Evolutionary conservation across 495 filamentous ascomycete species (phyloP).

Genomic region (Jackrogersella multiformis): DNA sequence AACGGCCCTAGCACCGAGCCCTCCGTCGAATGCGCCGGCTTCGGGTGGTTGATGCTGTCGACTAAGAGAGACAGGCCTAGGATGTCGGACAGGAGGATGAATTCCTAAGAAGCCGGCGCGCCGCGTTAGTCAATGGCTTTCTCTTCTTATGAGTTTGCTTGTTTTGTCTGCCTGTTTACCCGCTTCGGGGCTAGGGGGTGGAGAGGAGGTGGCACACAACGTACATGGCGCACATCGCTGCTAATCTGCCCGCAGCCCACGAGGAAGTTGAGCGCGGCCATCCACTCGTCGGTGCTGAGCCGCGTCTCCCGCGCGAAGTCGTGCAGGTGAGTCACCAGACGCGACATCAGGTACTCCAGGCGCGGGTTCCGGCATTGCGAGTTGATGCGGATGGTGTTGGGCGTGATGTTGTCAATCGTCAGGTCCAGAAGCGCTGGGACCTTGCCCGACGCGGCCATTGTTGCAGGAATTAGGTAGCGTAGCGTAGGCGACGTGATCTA

Average conservation of each 20-base stretch:
- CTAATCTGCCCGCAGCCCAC: constrained; percentile 78
- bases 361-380: constrained; percentile 71
- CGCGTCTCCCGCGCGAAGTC: constrained; percentile 85
- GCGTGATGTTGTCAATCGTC: constrained; percentile 84
- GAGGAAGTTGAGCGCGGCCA: constrained; percentile 74
- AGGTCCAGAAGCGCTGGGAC: constrained; percentile 68
- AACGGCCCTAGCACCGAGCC: constrained; percentile 93
- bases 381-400: constrained; percentile 78
- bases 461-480: not conserved
- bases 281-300: constrained; percentile 83
- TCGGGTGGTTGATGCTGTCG: constrained; percentile 92
- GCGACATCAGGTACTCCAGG: constrained; percentile 75
- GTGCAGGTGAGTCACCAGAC: constrained; percentile 81
- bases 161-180: not conserved
- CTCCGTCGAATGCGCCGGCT: constrained; percentile 77
- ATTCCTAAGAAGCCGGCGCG: constrained; percentile 71
- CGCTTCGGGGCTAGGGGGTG: not conserved
- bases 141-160: not conserved
- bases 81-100: constrained; percentile 92
- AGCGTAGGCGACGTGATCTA: too few relatives aligned
- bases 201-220: constrained; percentile 22
- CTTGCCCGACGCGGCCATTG: constrained; percentile 18
- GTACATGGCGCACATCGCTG: constrained; percentile 73
- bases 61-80: constrained; percentile 90
- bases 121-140: constrained; percentile 9